Conservation (phyloP, 2,329 filamentous ascomycete species). For the Teratosphaeriaceae sp. region DNA sequence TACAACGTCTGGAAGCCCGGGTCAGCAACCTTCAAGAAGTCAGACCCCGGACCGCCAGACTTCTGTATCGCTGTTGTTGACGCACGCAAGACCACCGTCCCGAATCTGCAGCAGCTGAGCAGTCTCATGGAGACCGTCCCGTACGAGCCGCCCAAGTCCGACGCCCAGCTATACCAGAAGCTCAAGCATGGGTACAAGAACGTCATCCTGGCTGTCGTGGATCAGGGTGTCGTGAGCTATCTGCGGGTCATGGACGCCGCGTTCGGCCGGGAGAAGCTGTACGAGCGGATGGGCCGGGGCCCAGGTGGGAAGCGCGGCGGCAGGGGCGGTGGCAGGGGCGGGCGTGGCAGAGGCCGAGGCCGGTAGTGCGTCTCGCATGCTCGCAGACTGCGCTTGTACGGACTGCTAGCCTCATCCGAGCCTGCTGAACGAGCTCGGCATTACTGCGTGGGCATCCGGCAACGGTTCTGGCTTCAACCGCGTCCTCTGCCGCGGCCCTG, state of each 20-base stretch:
- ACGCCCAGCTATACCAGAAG: slow-evolving; percentile 59
- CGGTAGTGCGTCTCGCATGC: neutral
- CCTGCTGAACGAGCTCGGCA: too few relatives aligned
- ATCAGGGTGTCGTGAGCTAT: slow-evolving; percentile 85
- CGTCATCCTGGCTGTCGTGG: slow-evolving; percentile 80
- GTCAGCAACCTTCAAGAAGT: slow-evolving; percentile 63
- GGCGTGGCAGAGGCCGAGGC: slow-evolving; percentile 9
- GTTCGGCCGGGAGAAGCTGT: slow-evolving; percentile 66
- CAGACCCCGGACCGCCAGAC: slow-evolving; percentile 69
- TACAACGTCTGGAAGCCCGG: slow-evolving; percentile 78
- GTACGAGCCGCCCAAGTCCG: slow-evolving; percentile 51
- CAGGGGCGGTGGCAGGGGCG: slow-evolving; percentile 35
- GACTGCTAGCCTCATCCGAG: too few relatives aligned
- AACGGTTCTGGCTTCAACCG: neutral
- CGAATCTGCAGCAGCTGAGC: slow-evolving; percentile 64
- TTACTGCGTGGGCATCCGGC: too few relatives aligned
- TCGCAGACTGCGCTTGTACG: too few relatives aligned
- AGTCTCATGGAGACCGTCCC: slow-evolving; percentile 68
- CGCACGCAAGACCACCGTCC: slow-evolving; percentile 63
- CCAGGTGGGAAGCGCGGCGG: slow-evolving; percentile 27
- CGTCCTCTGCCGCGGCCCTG: neutral
- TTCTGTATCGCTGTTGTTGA: slow-evolving; percentile 80
- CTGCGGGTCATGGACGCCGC: slow-evolving; percentile 71
- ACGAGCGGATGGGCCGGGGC: slow-evolving; percentile 48
- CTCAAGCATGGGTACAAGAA: slow-evolving; percentile 80